Evolutionary conservation across 129 eudicot species (phyloP).

Genomic region (Chrysanthemum makinoi): DNA sequence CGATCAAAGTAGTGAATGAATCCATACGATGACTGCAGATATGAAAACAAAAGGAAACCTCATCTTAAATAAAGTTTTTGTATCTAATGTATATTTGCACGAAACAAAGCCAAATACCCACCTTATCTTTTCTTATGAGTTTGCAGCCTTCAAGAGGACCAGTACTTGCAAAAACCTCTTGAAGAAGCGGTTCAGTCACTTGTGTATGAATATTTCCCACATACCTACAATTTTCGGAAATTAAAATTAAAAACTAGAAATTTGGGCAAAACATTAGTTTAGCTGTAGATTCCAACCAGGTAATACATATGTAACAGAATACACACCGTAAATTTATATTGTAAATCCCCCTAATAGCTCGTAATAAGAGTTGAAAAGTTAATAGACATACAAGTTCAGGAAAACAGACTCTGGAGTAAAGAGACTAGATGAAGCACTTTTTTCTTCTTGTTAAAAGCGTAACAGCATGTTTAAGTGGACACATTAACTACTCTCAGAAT

Average conservation of each 20-base stretch:
- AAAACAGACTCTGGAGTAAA: background rate
- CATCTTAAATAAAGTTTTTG: background rate
- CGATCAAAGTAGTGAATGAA: slow-evolving; percentile 77
- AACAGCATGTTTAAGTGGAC: background rate
- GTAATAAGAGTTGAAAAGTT: no score
- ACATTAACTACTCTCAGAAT: background rate
- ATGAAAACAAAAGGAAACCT: background rate
- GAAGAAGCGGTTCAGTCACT: slow-evolving; percentile 79
- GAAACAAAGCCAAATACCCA: background rate
- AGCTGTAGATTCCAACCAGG: slow-evolving; percentile 2
- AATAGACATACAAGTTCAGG: background rate
- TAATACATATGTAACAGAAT: background rate
- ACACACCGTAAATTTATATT: background rate
- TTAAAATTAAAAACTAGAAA: slow-evolving; percentile 22
- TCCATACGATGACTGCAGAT: slow-evolving; percentile 83
- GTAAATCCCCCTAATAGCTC: background rate
- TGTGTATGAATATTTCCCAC: slow-evolving; percentile 76
- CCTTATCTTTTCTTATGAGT: slow-evolving; percentile 77
- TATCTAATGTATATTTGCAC: background rate
- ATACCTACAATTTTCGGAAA: slow-evolving; percentile 62
- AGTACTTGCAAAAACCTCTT: slow-evolving; percentile 63
- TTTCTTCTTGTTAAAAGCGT: background rate
- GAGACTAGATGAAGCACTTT: background rate
- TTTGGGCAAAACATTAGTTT: slow-evolving; percentile 13
- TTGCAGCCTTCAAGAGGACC: slow-evolving; percentile 84